Conservation (phyloP, 495 filamentous ascomycete species). For the Daldinia childiae region DNA sequence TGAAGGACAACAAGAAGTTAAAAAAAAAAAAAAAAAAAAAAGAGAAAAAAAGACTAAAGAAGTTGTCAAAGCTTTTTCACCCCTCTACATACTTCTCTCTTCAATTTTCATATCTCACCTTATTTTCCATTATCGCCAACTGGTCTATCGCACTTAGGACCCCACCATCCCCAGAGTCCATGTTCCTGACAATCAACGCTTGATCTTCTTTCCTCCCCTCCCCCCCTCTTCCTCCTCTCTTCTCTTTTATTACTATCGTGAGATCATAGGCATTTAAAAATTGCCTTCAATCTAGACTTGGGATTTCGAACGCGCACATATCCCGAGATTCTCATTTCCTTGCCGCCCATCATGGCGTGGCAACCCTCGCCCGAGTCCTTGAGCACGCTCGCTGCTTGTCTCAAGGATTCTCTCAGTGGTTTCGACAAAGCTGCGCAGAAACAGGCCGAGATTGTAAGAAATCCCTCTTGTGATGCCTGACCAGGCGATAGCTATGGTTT, state of each 20-base stretch:
- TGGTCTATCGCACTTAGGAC: constrained; percentile 23
- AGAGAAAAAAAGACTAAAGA: background rate
- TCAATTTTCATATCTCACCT: constrained; percentile 9
- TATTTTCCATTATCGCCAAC: constrained; percentile 29
- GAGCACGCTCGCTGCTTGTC: constrained; percentile 85
- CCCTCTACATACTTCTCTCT: background rate
- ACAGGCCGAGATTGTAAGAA: constrained; percentile 74
- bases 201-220: constrained; percentile 13
- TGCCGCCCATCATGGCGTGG: constrained; percentile 77
- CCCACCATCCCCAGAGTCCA: constrained; percentile 36
- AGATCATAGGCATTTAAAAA: constrained; percentile 6
- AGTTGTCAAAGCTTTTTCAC: no score
- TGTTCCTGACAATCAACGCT: constrained; percentile 34
- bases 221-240: background rate
- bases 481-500: background rate
- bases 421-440: constrained; percentile 81
- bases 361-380: constrained; percentile 88
- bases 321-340: constrained; percentile 9
- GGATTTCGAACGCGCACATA: constrained; percentile 16
- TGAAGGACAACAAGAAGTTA: background rate
- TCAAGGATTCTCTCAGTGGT: constrained; percentile 90
- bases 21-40: background rate
- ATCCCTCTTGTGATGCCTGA: background rate
- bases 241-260: background rate
- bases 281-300: background rate